These are phyloP conservation scores for Cercospora brassicicola DNA, from an alignment of 2,329 filamentous ascomycete species.

Conservation along the genomic window DNA sequence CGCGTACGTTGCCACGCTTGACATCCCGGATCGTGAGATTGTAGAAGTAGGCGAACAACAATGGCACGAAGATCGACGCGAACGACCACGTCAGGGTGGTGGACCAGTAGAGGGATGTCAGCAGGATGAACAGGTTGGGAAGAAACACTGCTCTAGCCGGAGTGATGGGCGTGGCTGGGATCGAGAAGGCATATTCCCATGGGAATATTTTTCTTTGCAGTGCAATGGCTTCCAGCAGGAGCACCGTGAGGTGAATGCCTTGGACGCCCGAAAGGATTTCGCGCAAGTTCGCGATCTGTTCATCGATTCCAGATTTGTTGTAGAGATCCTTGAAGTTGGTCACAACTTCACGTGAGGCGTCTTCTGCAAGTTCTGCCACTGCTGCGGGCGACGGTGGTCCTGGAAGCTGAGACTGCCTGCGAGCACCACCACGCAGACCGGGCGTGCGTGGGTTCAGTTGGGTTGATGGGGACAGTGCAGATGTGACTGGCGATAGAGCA, in stretches of 20 bases:
- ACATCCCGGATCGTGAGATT: constrained; percentile 69
- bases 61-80: constrained; percentile 70
- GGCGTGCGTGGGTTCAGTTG: constrained; percentile 34
- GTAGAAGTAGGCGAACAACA: constrained; percentile 80
- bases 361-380: constrained; percentile 74
- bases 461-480: constrained; percentile 24
- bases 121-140: constrained; percentile 76
- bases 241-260: constrained; percentile 67
- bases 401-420: constrained; percentile 54
- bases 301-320: constrained; percentile 65
- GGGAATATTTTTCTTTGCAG: constrained; percentile 71
- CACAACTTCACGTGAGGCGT: constrained; percentile 65
- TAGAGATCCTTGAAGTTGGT: constrained; percentile 65
- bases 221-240: constrained; percentile 68
- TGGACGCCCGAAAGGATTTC: constrained; percentile 70
- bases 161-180: constrained; percentile 56
- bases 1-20: constrained; percentile 41
- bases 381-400: constrained; percentile 68
- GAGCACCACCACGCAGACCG: constrained; percentile 22
- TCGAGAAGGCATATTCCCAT: constrained; percentile 69
- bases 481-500: constrained; percentile 21
- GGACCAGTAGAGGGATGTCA: constrained; percentile 76
- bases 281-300: constrained; percentile 65
- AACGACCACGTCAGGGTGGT: constrained; percentile 68
- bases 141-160: constrained; percentile 61